phyloP scores from a whole-genome alignment of 2,329 filamentous ascomycete genomes.

The Coleophoma cylindrospora region DNA sequence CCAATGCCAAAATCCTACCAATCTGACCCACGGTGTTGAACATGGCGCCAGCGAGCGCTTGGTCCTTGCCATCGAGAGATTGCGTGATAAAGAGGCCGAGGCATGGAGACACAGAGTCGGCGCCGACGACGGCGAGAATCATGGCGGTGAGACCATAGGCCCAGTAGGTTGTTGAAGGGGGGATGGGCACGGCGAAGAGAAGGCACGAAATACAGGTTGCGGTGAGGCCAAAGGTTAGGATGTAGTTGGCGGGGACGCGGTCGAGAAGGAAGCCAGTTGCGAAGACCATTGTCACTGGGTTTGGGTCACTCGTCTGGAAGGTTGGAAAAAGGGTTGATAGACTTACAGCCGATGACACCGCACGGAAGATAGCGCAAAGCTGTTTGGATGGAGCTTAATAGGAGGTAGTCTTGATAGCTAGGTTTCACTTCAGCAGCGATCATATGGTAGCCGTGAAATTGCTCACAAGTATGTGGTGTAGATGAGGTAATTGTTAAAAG shows the following conservation, averaged over 20 bases:
- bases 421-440: too few relatives aligned
- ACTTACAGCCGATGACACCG: constrained; percentile 44
- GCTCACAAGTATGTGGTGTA: constrained; percentile 56
- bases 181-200: constrained; percentile 60
- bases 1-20: constrained; percentile 59
- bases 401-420: constrained; percentile 62
- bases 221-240: constrained; percentile 42
- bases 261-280: not conserved
- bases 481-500: constrained; percentile 64
- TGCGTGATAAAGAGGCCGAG: constrained; percentile 63
- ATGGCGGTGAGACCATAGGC: constrained; percentile 64
- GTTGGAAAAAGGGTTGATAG: too few relatives aligned
- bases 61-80: constrained; percentile 55
- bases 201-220: constrained; percentile 41
- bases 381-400: constrained; percentile 56
- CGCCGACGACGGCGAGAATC: constrained; percentile 59
- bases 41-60: constrained; percentile 62
- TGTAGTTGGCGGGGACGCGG: constrained; percentile 42
- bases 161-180: constrained; percentile 57
- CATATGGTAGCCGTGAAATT: not conserved
- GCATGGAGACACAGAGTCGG: constrained; percentile 62
- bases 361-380: constrained; percentile 65
- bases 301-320: too few relatives aligned
- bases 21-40: constrained; percentile 64
- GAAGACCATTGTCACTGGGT: too few relatives aligned